Base-by-base conservation (phyloP, 306 rosid species). In the Fragaria ananassa region DNA sequence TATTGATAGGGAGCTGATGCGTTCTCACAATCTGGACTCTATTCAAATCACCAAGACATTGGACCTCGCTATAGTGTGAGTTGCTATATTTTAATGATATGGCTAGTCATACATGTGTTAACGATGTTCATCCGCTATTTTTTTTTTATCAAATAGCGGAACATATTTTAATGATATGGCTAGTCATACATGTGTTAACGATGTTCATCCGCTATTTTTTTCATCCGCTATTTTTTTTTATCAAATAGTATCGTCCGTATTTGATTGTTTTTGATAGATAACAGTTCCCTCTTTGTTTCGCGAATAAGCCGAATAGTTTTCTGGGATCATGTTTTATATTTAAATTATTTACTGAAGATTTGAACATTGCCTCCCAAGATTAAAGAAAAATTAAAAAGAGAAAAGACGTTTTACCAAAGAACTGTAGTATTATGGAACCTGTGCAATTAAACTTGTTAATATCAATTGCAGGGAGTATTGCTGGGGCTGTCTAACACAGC, bases 31-130 rank as follows among this genome's bases (percentile, higher is more conserved):
- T 96, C 97, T 68, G 99, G 98, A 77, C 89, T 96, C 31, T 92
- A 91, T 81, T 92, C 97, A 85, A 92, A 89, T 72, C 98, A 88
- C 85, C 97, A 92, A 85, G 99, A 90, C 76, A 96, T 92, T 86
- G 99, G 96, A 72, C 99, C 99, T 44, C 93, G 93, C 78, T 89
- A 91, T 87, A 89, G 96, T 75, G 97, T 93, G 87, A 91, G 98
- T 91, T 79, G 18, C 76, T 81, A 37, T 72, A 29, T 31, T 35
- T 18, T 31, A 21, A 14, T 39, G 9, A 17, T 73, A 73, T 41
- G 66, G 18, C 54, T 53, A 2, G 46, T 56, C 35, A 47, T 64
- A 19, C 35, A 46, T 65, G 34, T 18, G 69, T 63, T 63, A 17
- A 29, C 34, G 53, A 9, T 47, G 15, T 17, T 70, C 14, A 34